Percentiles rank a stretch among this genome's conserved stretches.
phyloP scores from a whole-genome alignment of 2,329 filamentous ascomycete species.

The Rosellinia necatrix region DNA sequence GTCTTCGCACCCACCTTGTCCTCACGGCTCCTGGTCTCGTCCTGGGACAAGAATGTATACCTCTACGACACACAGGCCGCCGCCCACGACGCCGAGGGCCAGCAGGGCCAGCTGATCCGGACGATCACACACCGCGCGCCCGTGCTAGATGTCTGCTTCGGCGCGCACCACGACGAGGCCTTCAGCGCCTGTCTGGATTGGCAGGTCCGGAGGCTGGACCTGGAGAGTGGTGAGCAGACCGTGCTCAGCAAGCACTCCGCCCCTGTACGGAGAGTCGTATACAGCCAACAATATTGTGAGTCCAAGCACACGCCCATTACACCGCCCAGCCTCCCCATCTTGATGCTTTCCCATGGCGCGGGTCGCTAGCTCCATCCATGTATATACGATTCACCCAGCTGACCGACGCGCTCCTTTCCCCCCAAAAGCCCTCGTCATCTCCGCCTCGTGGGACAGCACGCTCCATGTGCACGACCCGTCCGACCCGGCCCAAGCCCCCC shows the following conservation, averaged over 20 bases:
- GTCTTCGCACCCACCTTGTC: conserved; percentile 81
- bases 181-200: conserved; percentile 88
- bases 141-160: conserved; percentile 90
- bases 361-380: too few relatives aligned
- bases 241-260: conserved; percentile 78
- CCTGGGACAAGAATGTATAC: conserved; percentile 93
- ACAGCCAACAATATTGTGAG: conserved; percentile 72
- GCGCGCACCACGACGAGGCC: conserved; percentile 77
- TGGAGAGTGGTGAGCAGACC: conserved; percentile 72
- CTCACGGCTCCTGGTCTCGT: conserved; percentile 81
- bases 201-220: conserved; percentile 77
- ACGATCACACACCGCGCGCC: conserved; percentile 83
- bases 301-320: conserved; percentile 3
- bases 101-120: conserved; percentile 64
- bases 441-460: conserved; percentile 91
- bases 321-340: background rate
- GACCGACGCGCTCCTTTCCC: conserved; percentile 6
- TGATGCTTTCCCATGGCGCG: background rate
- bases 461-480: conserved; percentile 79
- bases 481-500: conserved; percentile 57
- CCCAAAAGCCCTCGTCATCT: conserved; percentile 71
- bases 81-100: conserved; percentile 43
- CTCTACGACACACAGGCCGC: conserved; percentile 74
- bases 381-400: conserved; percentile 1
- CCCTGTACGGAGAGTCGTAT: conserved; percentile 83